Conservation (phyloP, 2,329 filamentous ascomycete genomes). For the Diaporthe sp. region DNA sequence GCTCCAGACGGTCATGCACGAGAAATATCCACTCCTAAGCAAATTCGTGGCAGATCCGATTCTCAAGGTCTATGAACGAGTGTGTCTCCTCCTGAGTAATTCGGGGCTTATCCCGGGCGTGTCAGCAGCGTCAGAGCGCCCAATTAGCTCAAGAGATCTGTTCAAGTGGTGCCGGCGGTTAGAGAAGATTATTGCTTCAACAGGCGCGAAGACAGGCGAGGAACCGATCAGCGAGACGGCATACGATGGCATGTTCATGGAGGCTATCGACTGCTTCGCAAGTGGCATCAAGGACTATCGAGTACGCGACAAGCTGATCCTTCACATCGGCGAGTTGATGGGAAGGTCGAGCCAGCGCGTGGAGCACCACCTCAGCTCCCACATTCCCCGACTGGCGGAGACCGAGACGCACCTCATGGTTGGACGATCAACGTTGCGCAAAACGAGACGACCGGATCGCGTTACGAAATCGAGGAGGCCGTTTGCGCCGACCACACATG, state of each 20-base stretch:
- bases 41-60: constrained; percentile 70
- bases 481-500: constrained; percentile 91
- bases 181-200: constrained; percentile 72
- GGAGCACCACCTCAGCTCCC: constrained; percentile 80
- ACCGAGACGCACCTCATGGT: constrained; percentile 71
- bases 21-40: constrained; percentile 78
- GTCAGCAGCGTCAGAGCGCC: constrained; percentile 53
- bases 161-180: constrained; percentile 92
- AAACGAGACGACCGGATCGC: constrained; percentile 66
- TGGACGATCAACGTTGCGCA: constrained; percentile 76
- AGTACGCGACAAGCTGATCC: constrained; percentile 72
- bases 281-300: constrained; percentile 80
- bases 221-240: constrained; percentile 81
- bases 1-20: constrained; percentile 79
- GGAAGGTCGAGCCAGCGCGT: constrained; percentile 87
- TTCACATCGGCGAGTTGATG: constrained; percentile 86
- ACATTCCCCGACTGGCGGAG: constrained; percentile 79
- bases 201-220: constrained; percentile 74
- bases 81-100: constrained; percentile 60
- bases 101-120: constrained; percentile 48
- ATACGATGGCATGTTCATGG: constrained; percentile 89
- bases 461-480: constrained; percentile 70
- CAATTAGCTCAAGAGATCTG: constrained; percentile 76
- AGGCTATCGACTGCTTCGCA: constrained; percentile 93
- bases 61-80: constrained; percentile 69